phyloP scores from a whole-genome alignment of 2,329 filamentous ascomycete genomes.

The Colletotrichum tropicale region DNA sequence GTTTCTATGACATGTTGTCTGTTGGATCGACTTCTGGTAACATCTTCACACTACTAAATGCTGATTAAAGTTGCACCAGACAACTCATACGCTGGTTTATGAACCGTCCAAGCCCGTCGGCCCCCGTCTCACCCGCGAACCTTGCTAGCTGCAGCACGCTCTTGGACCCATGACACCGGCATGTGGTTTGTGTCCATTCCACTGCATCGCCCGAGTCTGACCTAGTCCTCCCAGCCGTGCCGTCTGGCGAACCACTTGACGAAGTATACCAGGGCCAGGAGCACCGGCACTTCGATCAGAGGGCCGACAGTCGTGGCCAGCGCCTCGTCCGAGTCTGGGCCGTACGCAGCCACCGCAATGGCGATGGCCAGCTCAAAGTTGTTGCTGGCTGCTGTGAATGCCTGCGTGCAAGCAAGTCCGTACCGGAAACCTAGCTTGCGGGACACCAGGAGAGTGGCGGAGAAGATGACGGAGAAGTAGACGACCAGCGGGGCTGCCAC shows the following conservation, averaged over 20 bases:
- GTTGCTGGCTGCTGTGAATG: constrained; percentile 89
- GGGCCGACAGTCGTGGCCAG: constrained; percentile 84
- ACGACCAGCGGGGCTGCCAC: constrained; percentile 82
- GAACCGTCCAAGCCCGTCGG: not conserved
- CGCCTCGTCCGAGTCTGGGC: constrained; percentile 78
- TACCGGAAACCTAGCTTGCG: constrained; percentile 77
- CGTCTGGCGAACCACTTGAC: constrained; percentile 63
- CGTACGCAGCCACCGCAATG: constrained; percentile 82
- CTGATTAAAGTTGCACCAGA: not conserved
- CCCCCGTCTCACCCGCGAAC: not conserved
- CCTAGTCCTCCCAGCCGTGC: constrained; percentile 56
- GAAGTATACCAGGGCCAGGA: constrained; percentile 78
- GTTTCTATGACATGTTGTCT: not conserved
- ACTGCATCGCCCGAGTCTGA: not conserved
- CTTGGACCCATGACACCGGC: constrained; percentile 2
- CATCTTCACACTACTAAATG: not conserved
- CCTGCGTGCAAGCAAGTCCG: constrained; percentile 73
- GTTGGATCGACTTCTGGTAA: not conserved
- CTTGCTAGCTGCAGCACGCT: not conserved
- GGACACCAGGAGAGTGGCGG: constrained; percentile 66
- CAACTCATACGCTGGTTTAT: not conserved
- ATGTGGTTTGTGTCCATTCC: not conserved
- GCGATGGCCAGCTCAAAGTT: constrained; percentile 94
- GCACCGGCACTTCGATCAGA: constrained; percentile 83
- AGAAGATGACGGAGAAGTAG: constrained; percentile 81